These are phyloP conservation scores for Jacaranda copaia DNA, from an alignment of 257 asterid genomes.

Conservation along the genomic window DNA sequence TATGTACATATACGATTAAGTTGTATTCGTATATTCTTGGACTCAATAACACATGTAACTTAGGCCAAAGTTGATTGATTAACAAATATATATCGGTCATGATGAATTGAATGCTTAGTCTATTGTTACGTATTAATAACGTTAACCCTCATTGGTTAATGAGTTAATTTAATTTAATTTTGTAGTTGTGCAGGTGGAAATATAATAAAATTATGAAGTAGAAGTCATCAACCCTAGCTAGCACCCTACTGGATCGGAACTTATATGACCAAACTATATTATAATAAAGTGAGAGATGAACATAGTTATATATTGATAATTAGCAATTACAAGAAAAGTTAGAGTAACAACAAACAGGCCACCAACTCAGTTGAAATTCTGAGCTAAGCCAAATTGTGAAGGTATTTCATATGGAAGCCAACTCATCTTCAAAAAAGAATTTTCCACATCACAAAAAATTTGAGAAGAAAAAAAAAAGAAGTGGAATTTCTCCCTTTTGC, in stretches of 20 bases:
- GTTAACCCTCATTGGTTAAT: neutral
- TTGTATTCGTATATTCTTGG: slow-evolving; percentile 29
- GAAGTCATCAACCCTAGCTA: neutral
- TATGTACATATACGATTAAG: neutral
- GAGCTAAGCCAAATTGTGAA: slow-evolving; percentile 31
- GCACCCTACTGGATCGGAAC: neutral
- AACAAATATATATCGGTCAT: neutral
- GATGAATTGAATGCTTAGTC: neutral
- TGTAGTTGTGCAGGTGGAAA: neutral
- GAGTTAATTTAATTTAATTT: neutral
- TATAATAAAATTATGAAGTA: neutral
- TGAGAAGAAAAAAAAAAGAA: too few species aligned
- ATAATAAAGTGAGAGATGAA: neutral
- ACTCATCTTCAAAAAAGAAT: neutral
- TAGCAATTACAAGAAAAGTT: neutral
- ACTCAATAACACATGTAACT: slow-evolving; percentile 26
- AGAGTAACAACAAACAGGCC: slow-evolving; percentile 19
- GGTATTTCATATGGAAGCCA: slow-evolving; percentile 24
- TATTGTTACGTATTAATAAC: neutral
- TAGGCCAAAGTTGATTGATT: slow-evolving; percentile 37
- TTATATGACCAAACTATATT: neutral
- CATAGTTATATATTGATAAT: neutral
- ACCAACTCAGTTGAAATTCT: slow-evolving; percentile 46
- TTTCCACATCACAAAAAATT: too few species aligned
- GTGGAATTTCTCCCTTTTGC: neutral